phyloP scores from a whole-genome alignment of 805 yeast genomes.

The Candida stauntonica region DNA sequence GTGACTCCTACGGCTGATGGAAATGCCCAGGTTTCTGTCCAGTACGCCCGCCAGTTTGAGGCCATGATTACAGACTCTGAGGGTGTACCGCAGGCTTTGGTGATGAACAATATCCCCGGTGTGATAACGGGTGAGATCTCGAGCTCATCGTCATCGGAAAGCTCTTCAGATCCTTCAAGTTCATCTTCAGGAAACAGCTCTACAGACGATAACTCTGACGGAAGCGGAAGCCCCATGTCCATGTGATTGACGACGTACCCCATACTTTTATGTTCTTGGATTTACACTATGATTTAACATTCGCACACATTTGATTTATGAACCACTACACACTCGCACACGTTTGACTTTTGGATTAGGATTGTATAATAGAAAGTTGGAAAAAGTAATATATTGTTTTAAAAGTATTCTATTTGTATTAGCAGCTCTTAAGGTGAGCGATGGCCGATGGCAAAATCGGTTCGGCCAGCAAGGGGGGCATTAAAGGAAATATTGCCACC shows the following conservation, averaged over 20 bases:
- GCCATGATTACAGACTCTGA: not conserved
- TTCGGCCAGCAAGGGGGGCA: too few relatives aligned
- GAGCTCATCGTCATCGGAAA: not conserved
- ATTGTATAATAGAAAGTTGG: too few relatives aligned
- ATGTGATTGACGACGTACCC: not conserved
- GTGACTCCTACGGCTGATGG: not conserved
- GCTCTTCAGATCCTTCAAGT: too few relatives aligned
- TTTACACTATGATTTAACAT: not conserved
- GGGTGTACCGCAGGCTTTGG: not conserved
- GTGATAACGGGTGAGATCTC: conserved; percentile 1
- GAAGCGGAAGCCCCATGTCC: not conserved
- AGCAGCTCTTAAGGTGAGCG: too few relatives aligned
- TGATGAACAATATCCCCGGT: conserved; percentile 26
- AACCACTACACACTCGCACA: too few relatives aligned
- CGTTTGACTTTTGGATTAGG: too few relatives aligned
- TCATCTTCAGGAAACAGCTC: not conserved
- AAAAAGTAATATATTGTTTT: too few relatives aligned
- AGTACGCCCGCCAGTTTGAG: conserved; percentile 1
- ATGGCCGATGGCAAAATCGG: too few relatives aligned
- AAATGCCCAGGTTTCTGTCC: not conserved
- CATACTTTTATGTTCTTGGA: not conserved
- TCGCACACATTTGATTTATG: too few relatives aligned
- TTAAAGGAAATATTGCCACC: not conserved
- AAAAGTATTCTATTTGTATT: too few relatives aligned
- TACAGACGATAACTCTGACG: not conserved